Base-by-base conservation (phyloP, 805 yeast species). In the Kazachstania psychrophila region DNA sequence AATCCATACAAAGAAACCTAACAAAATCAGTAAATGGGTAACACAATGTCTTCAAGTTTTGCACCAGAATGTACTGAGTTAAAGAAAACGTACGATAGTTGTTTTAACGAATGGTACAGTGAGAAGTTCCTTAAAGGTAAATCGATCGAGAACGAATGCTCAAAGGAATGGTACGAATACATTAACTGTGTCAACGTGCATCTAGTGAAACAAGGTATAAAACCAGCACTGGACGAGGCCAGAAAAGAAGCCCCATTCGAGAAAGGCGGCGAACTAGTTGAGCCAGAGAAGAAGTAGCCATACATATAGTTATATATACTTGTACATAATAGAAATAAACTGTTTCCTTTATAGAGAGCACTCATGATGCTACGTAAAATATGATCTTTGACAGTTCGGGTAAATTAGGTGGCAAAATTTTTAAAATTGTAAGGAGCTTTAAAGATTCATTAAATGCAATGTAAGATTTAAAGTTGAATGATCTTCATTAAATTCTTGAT, bases 11-110 rank as follows among this genome's bases (percentile, higher is more conserved):
- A 17, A n/a, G 10, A 14, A 16, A 9, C 19, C 10, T 14, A 4
- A 23, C 15, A 23, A 23, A 16, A 31, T 4, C 11, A 11, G 20
- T 31, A 16, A 15, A 79, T 79, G 86, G 87, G 87, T 34, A 77
- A 77, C 60, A 58, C 67, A 36, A 73, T 82, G 82, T 79, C 88
- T 13, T 70, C 94, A 6, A 86, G 95, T 42, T 83, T 92, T 68
- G 97, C 98, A 25, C 96, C 96, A 18, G 97, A 92, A 64, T 92
- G 98, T 62, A 85, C 94, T 16, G 82, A 76, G 24, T 73, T 80
- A 40, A 92, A 92, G 61, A 75, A 76, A 49, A 74, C 77, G 51
- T 92, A 92, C 54, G 97, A 92, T 56, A 81, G 78, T 52, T 92
- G 98, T 60, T 92, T 92, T 65, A 88, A 87, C 61, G 72, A 73